A percentile compares a stretch with the other conserved stretches of the same genome.
Evolutionary conservation across 2,329 filamentous ascomycete genomes (phyloP).

Genomic region (Aspergillus sp.): DNA sequence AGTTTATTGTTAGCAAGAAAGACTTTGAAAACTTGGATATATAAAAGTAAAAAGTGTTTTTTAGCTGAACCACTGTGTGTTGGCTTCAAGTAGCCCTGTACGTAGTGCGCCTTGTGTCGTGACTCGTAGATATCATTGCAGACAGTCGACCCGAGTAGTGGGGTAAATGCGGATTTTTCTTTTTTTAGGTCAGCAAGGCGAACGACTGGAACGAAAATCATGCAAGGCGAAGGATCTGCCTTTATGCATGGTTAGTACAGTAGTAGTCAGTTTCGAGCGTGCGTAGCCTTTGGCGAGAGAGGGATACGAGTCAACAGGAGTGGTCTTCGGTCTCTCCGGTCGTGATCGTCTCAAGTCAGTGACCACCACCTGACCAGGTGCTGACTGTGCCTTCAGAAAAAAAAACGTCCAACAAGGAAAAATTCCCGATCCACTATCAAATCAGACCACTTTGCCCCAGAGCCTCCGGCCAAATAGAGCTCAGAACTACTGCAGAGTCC

Average conservation of each 20-base stretch:
- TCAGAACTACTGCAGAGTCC: conserved; percentile 10
- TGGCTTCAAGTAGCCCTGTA: background rate
- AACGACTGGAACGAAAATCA: background rate
- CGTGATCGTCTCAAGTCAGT: conserved; percentile 23
- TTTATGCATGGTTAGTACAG: conserved; percentile 1
- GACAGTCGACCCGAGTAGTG: background rate
- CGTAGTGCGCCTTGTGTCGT: conserved; percentile 8
- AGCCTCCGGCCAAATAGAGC: conserved; percentile 25
- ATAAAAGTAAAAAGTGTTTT: background rate
- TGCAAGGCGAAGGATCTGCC: background rate
- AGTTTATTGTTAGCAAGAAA: conserved; percentile 7
- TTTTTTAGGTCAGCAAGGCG: conserved; percentile 7
- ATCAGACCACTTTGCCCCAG: conserved; percentile 19
- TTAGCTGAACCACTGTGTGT: background rate
- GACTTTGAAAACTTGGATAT: background rate
- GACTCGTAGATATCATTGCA: background rate
- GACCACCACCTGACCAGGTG: conserved; percentile 30
- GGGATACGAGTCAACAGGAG: background rate
- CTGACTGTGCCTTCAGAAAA: conserved; percentile 16
- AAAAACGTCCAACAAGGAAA: conserved; percentile 11
- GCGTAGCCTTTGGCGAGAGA: background rate
- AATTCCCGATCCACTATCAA: conserved; percentile 25
- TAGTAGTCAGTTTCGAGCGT: background rate
- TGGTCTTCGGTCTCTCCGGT: conserved; percentile 28
- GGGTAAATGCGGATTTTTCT: conserved; percentile 3